Evolutionary conservation across 805 yeast species (phyloP), one percentile per base, ranked within the genome.

Genomic region (Saccharomycopsis selenospora): DNA sequence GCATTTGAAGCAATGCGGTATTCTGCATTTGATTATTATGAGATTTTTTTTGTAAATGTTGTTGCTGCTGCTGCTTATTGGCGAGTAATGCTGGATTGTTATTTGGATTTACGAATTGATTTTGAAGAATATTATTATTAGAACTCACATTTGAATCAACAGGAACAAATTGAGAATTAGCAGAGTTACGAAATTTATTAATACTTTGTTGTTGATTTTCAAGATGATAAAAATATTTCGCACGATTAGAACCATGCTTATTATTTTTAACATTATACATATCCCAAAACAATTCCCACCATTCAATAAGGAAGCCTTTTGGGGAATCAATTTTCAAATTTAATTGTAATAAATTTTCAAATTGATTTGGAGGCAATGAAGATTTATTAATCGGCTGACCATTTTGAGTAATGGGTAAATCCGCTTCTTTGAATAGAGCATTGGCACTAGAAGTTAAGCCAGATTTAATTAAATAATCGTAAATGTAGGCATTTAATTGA

Each of bases 241-340:
- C 69, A 25, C 62, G 62, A 40, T 67, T 63, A 42, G 65, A 68
- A 13, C 65, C 65, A 30, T 70, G 73, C 48, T 72, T 77, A 22
- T 69, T 64, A 46, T 71, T 79, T 57, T 88, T 74, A 2, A 95
- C 95, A 59, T 85, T 85, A 65, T 83, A 86, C 25, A 88, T 81
- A 61, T 89, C 96, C 96, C 96, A 90, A 62, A 89, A 90, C 14
- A 90, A 80, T 69, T 80, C 88, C 96, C 96, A 89, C 97, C 97
- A 89, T 63, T 90, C 97, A 59, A 78, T 82, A 22, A 89, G 66
- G 59, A 87, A 89, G 4, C 96, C 93, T 57, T 82, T 86, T 0
- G 95, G 93, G 2, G 95, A 83, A 59, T 88, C 93, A 74, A 85
- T 76, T 8, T 79, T 69, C 59, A 81, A 71, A 20, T 69, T 66